These are phyloP conservation scores for maize (Zea mays) DNA, from an alignment of 176 grass and related monocot genomes.

Conservation along the genomic window DNA sequence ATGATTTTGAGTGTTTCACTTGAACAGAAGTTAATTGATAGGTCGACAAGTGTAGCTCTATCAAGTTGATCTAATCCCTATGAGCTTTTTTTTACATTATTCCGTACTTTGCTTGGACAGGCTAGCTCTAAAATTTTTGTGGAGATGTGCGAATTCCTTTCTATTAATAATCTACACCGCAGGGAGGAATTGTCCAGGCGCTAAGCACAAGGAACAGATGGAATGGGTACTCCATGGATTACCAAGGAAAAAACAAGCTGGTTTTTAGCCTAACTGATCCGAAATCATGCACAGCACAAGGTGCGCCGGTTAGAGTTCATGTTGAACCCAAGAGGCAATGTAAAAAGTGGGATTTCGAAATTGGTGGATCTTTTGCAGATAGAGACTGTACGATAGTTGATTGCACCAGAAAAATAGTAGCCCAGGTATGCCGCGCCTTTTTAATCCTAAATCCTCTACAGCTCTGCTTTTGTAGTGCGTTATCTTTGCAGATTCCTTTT, in stretches of 20 bases:
- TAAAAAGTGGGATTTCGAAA: slow-evolving; percentile 70
- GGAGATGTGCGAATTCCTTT: slow-evolving; percentile 24
- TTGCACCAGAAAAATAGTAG: slow-evolving; percentile 51
- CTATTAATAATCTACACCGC: slow-evolving; percentile 15
- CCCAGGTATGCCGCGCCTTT: slow-evolving; percentile 56
- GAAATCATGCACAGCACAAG: slow-evolving; percentile 55
- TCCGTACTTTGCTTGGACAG: neutral
- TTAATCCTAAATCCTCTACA: neutral
- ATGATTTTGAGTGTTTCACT: slow-evolving; percentile 25
- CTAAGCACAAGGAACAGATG: slow-evolving; percentile 69
- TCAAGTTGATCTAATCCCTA: slow-evolving; percentile 16
- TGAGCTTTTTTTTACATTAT: slow-evolving; percentile 17
- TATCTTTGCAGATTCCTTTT: slow-evolving; percentile 12
- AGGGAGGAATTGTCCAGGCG: slow-evolving; percentile 84
- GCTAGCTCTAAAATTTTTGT: slow-evolving; percentile 24
- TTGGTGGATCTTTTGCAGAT: slow-evolving; percentile 75
- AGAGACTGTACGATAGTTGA: slow-evolving; percentile 68
- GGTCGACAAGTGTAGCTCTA: slow-evolving; percentile 7
- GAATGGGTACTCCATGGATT: slow-evolving; percentile 71
- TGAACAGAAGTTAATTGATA: slow-evolving; percentile 23
- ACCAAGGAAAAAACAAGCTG: slow-evolving; percentile 59
- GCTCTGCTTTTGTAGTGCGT: neutral
- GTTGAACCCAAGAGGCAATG: slow-evolving; percentile 54
- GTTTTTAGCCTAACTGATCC: slow-evolving; percentile 79
- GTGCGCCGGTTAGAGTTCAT: slow-evolving; percentile 54